Base-by-base conservation (phyloP, 805 yeast genomes). In the Hanseniaspora guilliermondii region DNA sequence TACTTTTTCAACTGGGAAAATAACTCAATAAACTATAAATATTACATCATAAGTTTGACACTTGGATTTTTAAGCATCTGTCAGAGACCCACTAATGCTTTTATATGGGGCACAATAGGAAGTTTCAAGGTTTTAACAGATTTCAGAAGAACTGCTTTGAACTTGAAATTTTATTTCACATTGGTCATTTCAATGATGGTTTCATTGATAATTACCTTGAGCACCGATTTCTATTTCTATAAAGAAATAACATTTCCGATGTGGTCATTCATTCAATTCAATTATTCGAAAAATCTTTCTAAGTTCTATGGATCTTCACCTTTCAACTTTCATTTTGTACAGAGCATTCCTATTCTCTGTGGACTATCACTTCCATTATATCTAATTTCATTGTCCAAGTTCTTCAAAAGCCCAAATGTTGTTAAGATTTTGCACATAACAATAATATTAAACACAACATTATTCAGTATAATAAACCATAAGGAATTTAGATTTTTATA, bases 401-500 rank as follows among this genome's bases (percentile, higher is more conserved):
- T 41, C 9, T 30, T 48, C 12, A 14, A 22, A 25, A 38, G 41
- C 14, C 33, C 59, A 64, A 2, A 41, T 30, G 32, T 56, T 17
- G 27, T 17, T 45, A 5, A 36, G 37, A 11, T 19, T 16, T 32
- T 70, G 14, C 70, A 68, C 58, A 12, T 63, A 7, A 59, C 75
- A 49, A 58, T 76, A 0, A 19, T 73, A 0, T 53, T 76, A 5
- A 83, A 83, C 45, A 49, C 85, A 1, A 48, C 68, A 0, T 70
- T 73, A 0, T 87, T 85, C 60, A 85, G 96, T 0, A 50, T 71
- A 2, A 76, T 93, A 19, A 70, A 76, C 11, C 99, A 93, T 66
- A 93, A 93, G 64, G 99, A 93, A 64, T 85, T 88, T 60, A 75
- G 99, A 46, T 93, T 93, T 65, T 73, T 94, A 17, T 87, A 83